Evolutionary conservation across 768 basidiomycete species (phyloP).

Genomic region (Suillus weaverae): DNA sequence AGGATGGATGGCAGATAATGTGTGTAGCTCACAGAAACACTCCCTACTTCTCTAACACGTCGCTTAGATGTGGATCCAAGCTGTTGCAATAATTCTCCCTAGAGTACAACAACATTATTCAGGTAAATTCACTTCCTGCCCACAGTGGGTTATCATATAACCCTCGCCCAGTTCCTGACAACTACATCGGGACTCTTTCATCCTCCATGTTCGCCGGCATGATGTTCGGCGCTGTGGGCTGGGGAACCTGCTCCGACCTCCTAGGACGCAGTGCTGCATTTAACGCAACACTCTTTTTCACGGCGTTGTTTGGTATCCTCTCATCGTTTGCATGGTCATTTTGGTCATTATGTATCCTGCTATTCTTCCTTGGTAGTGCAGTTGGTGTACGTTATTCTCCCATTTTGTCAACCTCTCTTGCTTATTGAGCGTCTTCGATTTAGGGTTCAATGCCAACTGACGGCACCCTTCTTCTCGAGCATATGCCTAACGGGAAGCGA

Average conservation of each 20-base stretch:
- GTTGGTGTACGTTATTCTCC: constrained; percentile 70
- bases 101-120: constrained; percentile 88
- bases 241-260: constrained; percentile 93
- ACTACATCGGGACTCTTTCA: constrained; percentile 77
- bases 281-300: constrained; percentile 89
- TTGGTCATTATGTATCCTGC: constrained; percentile 61
- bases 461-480: constrained; percentile 88
- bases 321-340: constrained; percentile 77
- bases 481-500: constrained; percentile 89
- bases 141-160: constrained; percentile 16
- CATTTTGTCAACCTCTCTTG: neutral
- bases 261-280: constrained; percentile 89
- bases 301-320: constrained; percentile 81
- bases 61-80: constrained; percentile 89
- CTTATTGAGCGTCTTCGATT: constrained; percentile 6
- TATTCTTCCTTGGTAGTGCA: constrained; percentile 90
- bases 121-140: constrained; percentile 42
- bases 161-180: constrained; percentile 58
- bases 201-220: constrained; percentile 94
- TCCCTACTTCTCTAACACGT: constrained; percentile 26
- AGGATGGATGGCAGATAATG: constrained; percentile 96
- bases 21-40: constrained; percentile 34
- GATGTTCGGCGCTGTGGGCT: constrained; percentile 92
- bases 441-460: constrained; percentile 97
- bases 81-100: constrained; percentile 91